These are phyloP conservation scores for Falciphora oryzae DNA, from an alignment of 2,329 filamentous ascomycete species.

Conservation along the genomic window DNA sequence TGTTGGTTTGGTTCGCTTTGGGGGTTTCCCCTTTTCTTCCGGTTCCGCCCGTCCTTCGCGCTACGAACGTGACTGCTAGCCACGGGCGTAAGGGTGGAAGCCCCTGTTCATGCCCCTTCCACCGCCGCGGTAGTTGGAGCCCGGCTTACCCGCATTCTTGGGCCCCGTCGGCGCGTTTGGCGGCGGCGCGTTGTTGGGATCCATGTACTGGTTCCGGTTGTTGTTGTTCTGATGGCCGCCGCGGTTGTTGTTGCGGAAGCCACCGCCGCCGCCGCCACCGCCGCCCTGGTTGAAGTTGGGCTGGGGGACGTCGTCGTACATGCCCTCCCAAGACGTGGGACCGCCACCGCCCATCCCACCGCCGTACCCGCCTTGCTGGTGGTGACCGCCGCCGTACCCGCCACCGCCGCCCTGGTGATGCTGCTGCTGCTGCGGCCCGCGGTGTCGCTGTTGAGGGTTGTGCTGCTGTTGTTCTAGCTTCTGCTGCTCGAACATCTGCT, in stretches of 20 bases:
- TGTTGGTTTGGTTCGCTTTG: too few species aligned
- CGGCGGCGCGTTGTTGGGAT: conserved; percentile 57
- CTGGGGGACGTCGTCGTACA: conserved; percentile 94
- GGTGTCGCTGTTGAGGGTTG: conserved; percentile 29
- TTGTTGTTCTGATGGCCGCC: conserved; percentile 26
- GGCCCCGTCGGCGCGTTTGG: conserved; percentile 89
- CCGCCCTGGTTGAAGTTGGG: conserved; percentile 53
- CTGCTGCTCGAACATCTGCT: conserved; percentile 70
- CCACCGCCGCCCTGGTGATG: conserved; percentile 31
- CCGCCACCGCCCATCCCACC: conserved; percentile 42
- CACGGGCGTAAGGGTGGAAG: conserved; percentile 66
- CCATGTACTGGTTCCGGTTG: conserved; percentile 23
- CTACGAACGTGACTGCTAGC: conserved; percentile 14
- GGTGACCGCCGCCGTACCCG: conserved; percentile 6
- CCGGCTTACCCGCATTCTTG: conserved; percentile 88
- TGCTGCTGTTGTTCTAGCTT: conserved; percentile 64
- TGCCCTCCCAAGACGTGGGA: conserved; percentile 91
- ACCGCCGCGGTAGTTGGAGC: conserved; percentile 89
- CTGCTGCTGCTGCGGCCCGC: conserved; percentile 24
- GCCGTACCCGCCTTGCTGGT: conserved; percentile 25
- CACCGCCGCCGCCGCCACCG: conserved; percentile 40
- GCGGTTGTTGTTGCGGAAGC: conserved; percentile 25
- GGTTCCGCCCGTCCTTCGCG: background rate
- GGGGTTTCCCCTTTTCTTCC: too few species aligned
- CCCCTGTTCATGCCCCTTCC: conserved; percentile 70